phyloP scores from a whole-genome alignment of 2,329 filamentous ascomycete species.

The Boeremia exigua region DNA sequence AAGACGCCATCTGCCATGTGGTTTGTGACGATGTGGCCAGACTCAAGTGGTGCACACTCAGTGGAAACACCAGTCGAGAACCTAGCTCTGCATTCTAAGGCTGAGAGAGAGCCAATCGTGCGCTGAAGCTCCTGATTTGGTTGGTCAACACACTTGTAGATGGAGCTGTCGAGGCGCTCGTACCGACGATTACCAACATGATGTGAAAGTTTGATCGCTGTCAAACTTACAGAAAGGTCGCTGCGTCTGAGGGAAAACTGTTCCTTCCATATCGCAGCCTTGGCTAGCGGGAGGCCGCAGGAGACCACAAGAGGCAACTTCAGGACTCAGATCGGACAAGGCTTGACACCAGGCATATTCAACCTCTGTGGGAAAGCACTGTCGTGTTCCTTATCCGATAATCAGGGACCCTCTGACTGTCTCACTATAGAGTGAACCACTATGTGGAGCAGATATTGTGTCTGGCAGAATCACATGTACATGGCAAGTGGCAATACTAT shows the following conservation, averaged over 20 bases:
- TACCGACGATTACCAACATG: not conserved
- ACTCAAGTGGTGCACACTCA: not conserved
- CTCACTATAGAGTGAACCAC: too few relatives aligned
- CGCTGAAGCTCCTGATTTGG: not conserved
- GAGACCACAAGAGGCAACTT: not conserved
- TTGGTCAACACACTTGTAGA: not conserved
- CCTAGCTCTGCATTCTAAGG: not conserved
- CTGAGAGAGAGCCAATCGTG: not conserved
- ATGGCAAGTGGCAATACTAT: too few relatives aligned
- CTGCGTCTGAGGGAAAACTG: not conserved
- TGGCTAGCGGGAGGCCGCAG: not conserved
- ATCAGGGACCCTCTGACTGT: too few relatives aligned
- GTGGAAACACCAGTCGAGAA: not conserved
- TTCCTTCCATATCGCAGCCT: not conserved
- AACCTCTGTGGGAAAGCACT: too few relatives aligned
- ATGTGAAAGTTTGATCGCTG: not conserved
- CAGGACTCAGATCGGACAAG: too few relatives aligned
- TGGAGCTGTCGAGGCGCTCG: not conserved
- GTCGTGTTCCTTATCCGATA: too few relatives aligned
- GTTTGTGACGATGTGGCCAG: slow-evolving; percentile 3
- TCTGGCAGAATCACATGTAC: too few relatives aligned
- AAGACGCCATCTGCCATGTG: slow-evolving; percentile 4
- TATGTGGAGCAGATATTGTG: too few relatives aligned
- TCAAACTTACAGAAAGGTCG: not conserved
- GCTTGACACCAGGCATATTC: too few relatives aligned